Percentiles rank a stretch among this genome's conserved stretches.
These are phyloP conservation scores for Plasmodium vivax DNA, from an alignment of 169 alveolate species.

Conservation along the genomic window DNA sequence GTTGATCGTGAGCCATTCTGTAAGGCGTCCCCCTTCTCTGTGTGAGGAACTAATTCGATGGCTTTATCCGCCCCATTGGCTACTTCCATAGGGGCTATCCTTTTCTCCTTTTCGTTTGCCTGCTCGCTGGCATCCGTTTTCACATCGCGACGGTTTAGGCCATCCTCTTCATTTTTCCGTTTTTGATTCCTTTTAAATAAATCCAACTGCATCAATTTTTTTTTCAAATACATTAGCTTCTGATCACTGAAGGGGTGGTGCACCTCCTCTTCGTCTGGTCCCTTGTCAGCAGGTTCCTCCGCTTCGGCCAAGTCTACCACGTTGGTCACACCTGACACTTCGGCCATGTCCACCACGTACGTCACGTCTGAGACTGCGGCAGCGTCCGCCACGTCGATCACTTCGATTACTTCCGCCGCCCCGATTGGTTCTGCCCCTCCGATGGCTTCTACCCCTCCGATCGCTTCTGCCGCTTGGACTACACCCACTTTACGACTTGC, in stretches of 20 bases:
- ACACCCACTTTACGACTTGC: neutral
- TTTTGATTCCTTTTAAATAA: conserved; percentile 4
- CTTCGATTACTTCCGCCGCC: too few species aligned
- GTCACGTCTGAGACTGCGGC: too few species aligned
- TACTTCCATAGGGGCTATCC: neutral
- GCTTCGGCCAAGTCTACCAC: neutral
- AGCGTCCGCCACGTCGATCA: too few species aligned
- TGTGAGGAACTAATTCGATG: neutral
- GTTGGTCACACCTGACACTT: neutral
- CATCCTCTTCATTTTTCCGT: neutral
- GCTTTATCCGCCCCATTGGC: neutral
- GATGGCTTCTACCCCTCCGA: neutral
- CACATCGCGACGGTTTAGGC: neutral
- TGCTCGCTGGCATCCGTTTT: neutral
- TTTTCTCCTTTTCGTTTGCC: neutral
- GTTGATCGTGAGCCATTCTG: neutral
- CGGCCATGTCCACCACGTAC: neutral
- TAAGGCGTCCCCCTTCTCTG: neutral
- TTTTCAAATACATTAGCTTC: conserved; percentile 22
- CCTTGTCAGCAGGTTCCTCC: neutral
- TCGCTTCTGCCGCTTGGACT: neutral
- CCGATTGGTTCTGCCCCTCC: neutral
- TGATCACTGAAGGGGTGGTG: conserved; percentile 7
- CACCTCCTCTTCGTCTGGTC: neutral
- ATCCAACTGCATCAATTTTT: conserved; percentile 22